These are phyloP conservation scores for Fagopyrum esculentum DNA, from an alignment of 148 eudicot genomes.

Conservation along the genomic window DNA sequence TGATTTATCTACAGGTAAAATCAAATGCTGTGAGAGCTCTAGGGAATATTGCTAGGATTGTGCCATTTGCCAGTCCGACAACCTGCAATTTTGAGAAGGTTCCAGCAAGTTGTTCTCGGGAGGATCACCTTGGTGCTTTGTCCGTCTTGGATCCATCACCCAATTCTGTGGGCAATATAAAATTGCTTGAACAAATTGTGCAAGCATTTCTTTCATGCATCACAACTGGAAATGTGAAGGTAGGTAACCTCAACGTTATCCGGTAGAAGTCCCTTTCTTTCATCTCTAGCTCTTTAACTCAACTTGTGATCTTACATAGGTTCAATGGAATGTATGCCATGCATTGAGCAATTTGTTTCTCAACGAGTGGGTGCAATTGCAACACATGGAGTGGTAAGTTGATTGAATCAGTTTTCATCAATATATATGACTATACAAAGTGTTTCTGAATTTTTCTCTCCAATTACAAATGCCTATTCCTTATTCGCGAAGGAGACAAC, in stretches of 20 bases:
- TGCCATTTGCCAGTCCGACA: slow-evolving; percentile 37
- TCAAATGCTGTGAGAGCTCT: slow-evolving; percentile 98
- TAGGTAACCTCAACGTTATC: slow-evolving; percentile 16
- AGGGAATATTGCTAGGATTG: slow-evolving; percentile 75
- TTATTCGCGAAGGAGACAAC: background rate
- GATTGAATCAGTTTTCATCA: background rate
- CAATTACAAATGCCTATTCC: background rate
- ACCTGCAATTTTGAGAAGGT: slow-evolving; percentile 13
- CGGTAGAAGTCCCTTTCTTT: background rate
- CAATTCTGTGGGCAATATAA: slow-evolving; percentile 22
- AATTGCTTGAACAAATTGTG: slow-evolving; percentile 65
- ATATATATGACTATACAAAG: background rate
- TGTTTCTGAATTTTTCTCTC: background rate
- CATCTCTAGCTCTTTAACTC: slow-evolving; percentile 6
- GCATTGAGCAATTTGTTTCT: slow-evolving; percentile 88
- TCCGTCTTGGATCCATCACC: slow-evolving; percentile 16
- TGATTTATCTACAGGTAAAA: slow-evolving; percentile 44
- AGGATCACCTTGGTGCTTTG: slow-evolving; percentile 7
- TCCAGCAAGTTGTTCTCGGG: slow-evolving; percentile 17
- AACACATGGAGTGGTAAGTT: slow-evolving; percentile 69
- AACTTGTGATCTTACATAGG: slow-evolving; percentile 37
- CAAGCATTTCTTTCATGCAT: slow-evolving; percentile 90
- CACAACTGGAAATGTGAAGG: slow-evolving; percentile 96
- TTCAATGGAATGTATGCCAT: slow-evolving; percentile 98
- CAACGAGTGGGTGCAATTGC: slow-evolving; percentile 58